A percentile compares a stretch with the other conserved stretches of the same genome.
Evolutionary conservation across 352 stramenopile genomes (phyloP).

Genomic region (Phytophthora agathidicida): DNA sequence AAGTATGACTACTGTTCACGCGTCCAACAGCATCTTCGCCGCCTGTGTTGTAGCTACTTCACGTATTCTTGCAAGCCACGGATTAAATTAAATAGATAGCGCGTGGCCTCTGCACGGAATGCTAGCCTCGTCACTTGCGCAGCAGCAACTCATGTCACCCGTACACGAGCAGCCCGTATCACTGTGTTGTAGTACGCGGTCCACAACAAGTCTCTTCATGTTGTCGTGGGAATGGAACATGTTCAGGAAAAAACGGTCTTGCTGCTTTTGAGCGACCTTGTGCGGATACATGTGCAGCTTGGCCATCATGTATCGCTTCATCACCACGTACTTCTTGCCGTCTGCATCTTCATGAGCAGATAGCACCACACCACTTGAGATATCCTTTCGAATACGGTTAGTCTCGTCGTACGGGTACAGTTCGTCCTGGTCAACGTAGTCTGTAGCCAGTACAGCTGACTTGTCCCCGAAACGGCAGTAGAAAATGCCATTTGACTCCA

Average conservation of each 20-base stretch:
- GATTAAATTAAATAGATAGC: conserved; percentile 17
- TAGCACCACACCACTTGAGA: conserved; percentile 68
- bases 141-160: conserved; percentile 26
- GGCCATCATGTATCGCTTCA: conserved; percentile 73
- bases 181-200: conserved; percentile 34
- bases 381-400: conserved; percentile 69
- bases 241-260: conserved; percentile 57
- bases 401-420: conserved; percentile 64
- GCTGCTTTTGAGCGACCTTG: conserved; percentile 57
- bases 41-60: too few species aligned
- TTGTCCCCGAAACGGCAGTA: conserved; percentile 63
- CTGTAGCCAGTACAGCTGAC: conserved; percentile 56
- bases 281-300: conserved; percentile 81
- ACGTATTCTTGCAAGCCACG: neutral
- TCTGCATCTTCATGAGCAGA: conserved; percentile 49
- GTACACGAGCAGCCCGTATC: conserved; percentile 31
- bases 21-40: too few species aligned
- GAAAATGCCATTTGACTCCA: conserved; percentile 74
- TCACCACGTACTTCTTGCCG: conserved; percentile 63
- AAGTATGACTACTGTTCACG: too few species aligned
- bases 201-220: conserved; percentile 60
- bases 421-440: conserved; percentile 77
- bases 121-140: conserved; percentile 26
- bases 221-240: conserved; percentile 63
- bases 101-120: conserved; percentile 20